Percentiles rank a stretch among this genome's conserved stretches.
Evolutionary conservation across 768 basidiomycete species (phyloP).

Genomic region (Boletus insuetus): DNA sequence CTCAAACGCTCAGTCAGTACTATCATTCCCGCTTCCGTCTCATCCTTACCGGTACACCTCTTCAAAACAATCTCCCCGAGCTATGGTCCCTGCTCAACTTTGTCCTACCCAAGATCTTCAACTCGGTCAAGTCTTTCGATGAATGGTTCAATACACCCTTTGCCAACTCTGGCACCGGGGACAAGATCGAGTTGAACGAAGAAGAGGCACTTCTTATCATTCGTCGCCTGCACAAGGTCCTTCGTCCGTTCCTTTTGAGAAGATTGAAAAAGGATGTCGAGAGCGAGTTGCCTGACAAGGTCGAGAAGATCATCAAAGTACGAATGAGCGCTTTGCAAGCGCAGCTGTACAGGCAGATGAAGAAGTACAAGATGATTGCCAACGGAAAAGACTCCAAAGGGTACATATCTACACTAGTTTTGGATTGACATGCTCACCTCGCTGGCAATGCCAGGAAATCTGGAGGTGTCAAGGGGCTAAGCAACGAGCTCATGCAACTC

Average conservation of each 20-base stretch:
- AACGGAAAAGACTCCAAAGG: slow-evolving; percentile 74
- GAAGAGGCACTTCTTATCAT: slow-evolving; percentile 98
- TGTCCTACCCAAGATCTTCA: slow-evolving; percentile 93
- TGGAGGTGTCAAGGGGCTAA: slow-evolving; percentile 81
- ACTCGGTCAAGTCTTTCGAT: slow-evolving; percentile 98
- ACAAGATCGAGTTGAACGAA: slow-evolving; percentile 99
- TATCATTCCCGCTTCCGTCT: slow-evolving; percentile 92
- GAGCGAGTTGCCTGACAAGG: slow-evolving; percentile 92
- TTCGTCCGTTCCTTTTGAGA: slow-evolving; percentile 90
- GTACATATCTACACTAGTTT: slow-evolving; percentile 38
- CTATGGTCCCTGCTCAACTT: slow-evolving; percentile 96
- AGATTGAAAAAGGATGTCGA: slow-evolving; percentile 97
- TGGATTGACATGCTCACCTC: slow-evolving; percentile 2
- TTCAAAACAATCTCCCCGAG: slow-evolving; percentile 97
- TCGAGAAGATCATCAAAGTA: slow-evolving; percentile 96
- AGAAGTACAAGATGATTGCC: slow-evolving; percentile 97
- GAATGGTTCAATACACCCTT: slow-evolving; percentile 99
- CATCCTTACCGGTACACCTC: slow-evolving; percentile 92
- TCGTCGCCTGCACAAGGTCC: slow-evolving; percentile 92
- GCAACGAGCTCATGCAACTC: slow-evolving; percentile 96
- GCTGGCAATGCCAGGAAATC: slow-evolving; percentile 46
- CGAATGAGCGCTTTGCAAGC: slow-evolving; percentile 91
- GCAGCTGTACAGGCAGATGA: slow-evolving; percentile 96
- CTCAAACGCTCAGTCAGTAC: slow-evolving; percentile 85
- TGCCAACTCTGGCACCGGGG: slow-evolving; percentile 94